Conservation (phyloP, 768 basidiomycete species). For the Saitozyma podzolica region DNA sequence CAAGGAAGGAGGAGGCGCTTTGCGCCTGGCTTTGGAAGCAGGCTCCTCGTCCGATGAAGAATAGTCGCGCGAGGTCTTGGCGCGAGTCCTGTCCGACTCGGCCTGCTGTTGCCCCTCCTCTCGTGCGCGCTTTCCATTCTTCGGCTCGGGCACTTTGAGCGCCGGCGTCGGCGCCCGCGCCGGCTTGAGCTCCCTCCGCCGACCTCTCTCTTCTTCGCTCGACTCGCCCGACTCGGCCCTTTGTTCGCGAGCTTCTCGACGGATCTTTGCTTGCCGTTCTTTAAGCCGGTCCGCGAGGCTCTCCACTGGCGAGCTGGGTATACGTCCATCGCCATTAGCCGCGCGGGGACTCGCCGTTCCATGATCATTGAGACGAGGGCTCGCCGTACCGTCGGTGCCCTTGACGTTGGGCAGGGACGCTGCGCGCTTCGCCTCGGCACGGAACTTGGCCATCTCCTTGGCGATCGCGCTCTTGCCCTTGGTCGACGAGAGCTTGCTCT, state of each 20-base stretch:
- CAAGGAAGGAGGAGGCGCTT: slow-evolving; percentile 17
- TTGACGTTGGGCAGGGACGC: slow-evolving; percentile 27
- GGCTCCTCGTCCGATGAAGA: not conserved
- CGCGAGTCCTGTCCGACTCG: not conserved
- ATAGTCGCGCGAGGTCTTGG: not conserved
- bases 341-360: no score
- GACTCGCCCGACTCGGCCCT: not conserved
- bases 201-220: slow-evolving; percentile 8
- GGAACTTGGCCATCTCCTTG: slow-evolving; percentile 31
- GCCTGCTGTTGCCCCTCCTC: not conserved
- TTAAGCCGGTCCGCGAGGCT: not conserved
- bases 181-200: slow-evolving; percentile 1
- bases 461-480: slow-evolving; percentile 23
- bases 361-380: slow-evolving; percentile 8
- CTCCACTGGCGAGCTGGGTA: not conserved
- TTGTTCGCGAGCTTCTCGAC: not conserved
- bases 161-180: slow-evolving; percentile 3
- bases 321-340: no score
- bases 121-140: not conserved
- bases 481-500: not conserved
- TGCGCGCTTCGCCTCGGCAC: slow-evolving; percentile 28
- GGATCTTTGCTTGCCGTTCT: slow-evolving; percentile 5
- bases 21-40: slow-evolving; percentile 12
- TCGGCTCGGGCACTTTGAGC: not conserved
- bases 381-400: slow-evolving; percentile 14